Evolutionary conservation across 1,284 basidiomycete species (phyloP).

Genomic region (Cryptococcus wingfieldii): DNA sequence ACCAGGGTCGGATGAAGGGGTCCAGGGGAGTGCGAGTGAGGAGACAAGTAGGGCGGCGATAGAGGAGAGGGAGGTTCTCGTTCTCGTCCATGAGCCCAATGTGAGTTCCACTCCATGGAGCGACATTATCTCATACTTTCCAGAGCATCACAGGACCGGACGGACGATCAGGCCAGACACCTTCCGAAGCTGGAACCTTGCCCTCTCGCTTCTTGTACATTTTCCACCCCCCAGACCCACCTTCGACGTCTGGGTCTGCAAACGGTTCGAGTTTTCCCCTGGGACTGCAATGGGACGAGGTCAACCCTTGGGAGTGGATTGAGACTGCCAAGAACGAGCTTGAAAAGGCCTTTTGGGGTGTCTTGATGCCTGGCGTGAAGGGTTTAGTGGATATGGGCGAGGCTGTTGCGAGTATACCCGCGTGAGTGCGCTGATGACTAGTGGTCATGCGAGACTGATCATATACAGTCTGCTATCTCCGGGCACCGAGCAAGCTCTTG

Average conservation of each 20-base stretch:
- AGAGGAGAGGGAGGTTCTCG: conserved; percentile 7
- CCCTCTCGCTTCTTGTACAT: conserved; percentile 13
- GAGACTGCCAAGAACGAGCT: conserved; percentile 3
- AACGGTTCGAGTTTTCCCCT: neutral
- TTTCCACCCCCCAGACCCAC: conserved; percentile 7
- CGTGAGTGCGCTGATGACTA: neutral
- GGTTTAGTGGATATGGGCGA: conserved; percentile 3
- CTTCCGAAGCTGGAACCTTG: neutral
- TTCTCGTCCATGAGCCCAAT: conserved; percentile 2
- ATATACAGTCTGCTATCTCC: neutral
- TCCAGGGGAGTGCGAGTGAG: neutral
- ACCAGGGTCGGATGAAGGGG: neutral
- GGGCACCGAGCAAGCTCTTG: neutral
- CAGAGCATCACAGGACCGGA: neutral
- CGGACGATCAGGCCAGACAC: neutral
- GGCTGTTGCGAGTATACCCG: neutral
- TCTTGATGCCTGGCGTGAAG: conserved; percentile 14
- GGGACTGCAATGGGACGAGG: neutral
- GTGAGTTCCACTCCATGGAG: neutral
- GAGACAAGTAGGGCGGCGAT: neutral
- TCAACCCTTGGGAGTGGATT: conserved; percentile 10
- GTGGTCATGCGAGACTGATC: neutral
- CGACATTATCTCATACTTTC: neutral
- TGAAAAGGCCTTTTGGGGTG: conserved; percentile 14
- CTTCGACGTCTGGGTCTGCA: neutral